These are phyloP conservation scores for Diaporthe citrichinensis DNA, from an alignment of 2,329 filamentous ascomycete species.

Conservation along the genomic window DNA sequence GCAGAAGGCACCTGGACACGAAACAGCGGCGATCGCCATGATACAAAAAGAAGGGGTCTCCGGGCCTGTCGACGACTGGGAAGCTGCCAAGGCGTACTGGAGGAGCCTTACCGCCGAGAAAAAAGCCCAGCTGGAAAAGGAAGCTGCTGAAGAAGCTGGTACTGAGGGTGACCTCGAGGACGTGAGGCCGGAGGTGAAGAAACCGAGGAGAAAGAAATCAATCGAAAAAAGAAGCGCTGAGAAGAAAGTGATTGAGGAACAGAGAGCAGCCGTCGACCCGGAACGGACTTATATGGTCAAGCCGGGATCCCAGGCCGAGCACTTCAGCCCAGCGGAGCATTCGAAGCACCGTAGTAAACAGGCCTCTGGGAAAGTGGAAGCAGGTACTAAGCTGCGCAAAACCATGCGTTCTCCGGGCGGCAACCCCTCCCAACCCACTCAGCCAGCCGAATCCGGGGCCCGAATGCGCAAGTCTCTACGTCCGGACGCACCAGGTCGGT, in stretches of 20 bases:
- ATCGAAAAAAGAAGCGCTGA: slow-evolving; percentile 58
- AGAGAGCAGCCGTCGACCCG: slow-evolving; percentile 35
- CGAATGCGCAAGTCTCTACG: slow-evolving; percentile 55
- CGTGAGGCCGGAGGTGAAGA: slow-evolving; percentile 52
- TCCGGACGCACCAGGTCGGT: slow-evolving; percentile 35
- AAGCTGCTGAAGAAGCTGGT: slow-evolving; percentile 68
- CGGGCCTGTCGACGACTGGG: slow-evolving; percentile 69
- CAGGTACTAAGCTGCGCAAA: slow-evolving; percentile 56
- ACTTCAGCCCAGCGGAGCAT: slow-evolving; percentile 35
- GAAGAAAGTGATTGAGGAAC: slow-evolving; percentile 57
- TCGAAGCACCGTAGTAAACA: slow-evolving; percentile 33
- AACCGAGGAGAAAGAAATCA: slow-evolving; percentile 57
- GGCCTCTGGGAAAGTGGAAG: slow-evolving; percentile 42
- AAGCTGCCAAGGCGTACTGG: slow-evolving; percentile 79
- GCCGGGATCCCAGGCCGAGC: slow-evolving; percentile 47
- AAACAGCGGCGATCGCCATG: slow-evolving; percentile 1
- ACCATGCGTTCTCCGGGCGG: slow-evolving; percentile 58
- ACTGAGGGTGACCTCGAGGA: slow-evolving; percentile 62
- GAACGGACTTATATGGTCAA: slow-evolving; percentile 50
- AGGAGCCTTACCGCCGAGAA: slow-evolving; percentile 74
- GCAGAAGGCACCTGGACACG: not conserved
- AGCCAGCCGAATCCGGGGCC: slow-evolving; percentile 41
- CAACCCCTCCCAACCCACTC: not conserved
- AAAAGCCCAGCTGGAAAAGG: slow-evolving; percentile 72
- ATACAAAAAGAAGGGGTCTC: slow-evolving; percentile 5